Evolutionary conservation across 2,329 filamentous ascomycete genomes (phyloP).

Genomic region (Emmonsia crescens): DNA sequence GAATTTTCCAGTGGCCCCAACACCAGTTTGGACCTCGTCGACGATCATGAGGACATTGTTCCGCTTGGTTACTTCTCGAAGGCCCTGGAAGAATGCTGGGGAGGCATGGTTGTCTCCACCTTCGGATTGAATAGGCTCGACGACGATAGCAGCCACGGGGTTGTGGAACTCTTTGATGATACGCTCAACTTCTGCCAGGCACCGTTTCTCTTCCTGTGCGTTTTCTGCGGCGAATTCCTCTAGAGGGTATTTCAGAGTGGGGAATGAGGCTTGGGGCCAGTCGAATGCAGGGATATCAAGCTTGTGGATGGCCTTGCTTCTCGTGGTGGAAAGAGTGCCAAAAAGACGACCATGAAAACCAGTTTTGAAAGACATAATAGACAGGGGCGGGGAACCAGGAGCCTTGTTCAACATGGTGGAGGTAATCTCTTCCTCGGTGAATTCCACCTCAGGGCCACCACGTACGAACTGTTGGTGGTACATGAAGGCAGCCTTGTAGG

Average conservation of each 20-base stretch:
- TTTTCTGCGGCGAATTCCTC: conserved; percentile 72
- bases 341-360: conserved; percentile 88
- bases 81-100: conserved; percentile 72
- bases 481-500: conserved; percentile 95
- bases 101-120: conserved; percentile 91
- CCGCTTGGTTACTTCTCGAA: conserved; percentile 63
- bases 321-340: conserved; percentile 74
- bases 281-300: conserved; percentile 89
- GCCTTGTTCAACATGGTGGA: conserved; percentile 71
- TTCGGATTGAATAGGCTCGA: conserved; percentile 89
- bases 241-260: conserved; percentile 73
- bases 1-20: conserved; percentile 87
- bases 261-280: conserved; percentile 88
- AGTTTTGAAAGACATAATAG: conserved; percentile 79
- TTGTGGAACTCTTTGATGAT: conserved; percentile 69
- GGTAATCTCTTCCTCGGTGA: conserved; percentile 63
- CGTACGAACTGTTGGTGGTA: conserved; percentile 73
- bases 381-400: conserved; percentile 67
- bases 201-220: conserved; percentile 65
- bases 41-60: conserved; percentile 70
- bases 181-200: conserved; percentile 71
- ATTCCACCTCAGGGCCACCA: conserved; percentile 65
- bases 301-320: conserved; percentile 90
- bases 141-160: conserved; percentile 68
- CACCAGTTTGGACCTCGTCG: conserved; percentile 87